phyloP scores from a whole-genome alignment of 2,329 filamentous ascomycete species.

The Aspergillus hiratsukae region DNA sequence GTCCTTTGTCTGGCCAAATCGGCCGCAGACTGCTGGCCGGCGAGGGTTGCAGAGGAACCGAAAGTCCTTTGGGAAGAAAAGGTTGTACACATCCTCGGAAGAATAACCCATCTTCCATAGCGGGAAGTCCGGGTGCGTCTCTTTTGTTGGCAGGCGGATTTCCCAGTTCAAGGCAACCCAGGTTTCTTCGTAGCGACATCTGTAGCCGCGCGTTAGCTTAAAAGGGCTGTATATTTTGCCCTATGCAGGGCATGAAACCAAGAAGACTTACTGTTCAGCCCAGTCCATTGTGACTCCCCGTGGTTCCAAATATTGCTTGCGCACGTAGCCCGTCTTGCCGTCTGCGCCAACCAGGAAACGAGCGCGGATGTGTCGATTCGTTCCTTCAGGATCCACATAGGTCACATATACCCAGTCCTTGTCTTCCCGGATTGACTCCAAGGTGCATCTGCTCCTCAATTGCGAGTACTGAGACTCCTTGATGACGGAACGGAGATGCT shows the following conservation, averaged over 20 bases:
- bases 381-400: constrained; percentile 18
- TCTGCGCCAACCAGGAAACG: constrained; percentile 43
- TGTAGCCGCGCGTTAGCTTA: not conserved
- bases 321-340: constrained; percentile 45
- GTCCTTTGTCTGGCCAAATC: constrained; percentile 40
- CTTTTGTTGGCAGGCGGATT: constrained; percentile 40
- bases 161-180: constrained; percentile 50
- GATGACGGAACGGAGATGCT: constrained; percentile 15
- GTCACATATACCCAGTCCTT: constrained; percentile 11
- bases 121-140: constrained; percentile 47
- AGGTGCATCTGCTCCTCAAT: constrained; percentile 14
- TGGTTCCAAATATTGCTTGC: constrained; percentile 45
- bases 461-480: constrained; percentile 7
- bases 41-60: constrained; percentile 43
- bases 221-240: too few species aligned
- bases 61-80: constrained; percentile 45
- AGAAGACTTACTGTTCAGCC: constrained; percentile 13
- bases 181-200: constrained; percentile 22
- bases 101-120: constrained; percentile 46
- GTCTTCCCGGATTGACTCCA: constrained; percentile 13
- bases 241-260: too few species aligned
- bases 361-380: constrained; percentile 13
- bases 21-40: constrained; percentile 42
- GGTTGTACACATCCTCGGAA: constrained; percentile 45
- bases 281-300: constrained; percentile 37